phyloP scores from a whole-genome alignment of 306 rosid species.

The Cicer cuneatum region DNA sequence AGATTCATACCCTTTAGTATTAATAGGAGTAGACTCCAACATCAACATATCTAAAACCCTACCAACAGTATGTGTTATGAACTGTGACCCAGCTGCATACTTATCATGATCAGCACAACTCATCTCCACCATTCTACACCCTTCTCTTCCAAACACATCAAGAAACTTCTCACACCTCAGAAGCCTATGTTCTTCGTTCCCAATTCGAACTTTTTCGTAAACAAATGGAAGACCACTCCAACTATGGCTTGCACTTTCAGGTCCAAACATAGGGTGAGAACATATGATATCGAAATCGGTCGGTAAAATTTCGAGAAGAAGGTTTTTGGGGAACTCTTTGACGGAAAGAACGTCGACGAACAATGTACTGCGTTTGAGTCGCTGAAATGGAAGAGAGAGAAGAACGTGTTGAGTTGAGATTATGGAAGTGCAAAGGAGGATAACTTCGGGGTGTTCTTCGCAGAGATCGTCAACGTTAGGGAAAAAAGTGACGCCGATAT shows the following conservation, averaged over 20 bases:
- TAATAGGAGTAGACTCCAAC: conserved; percentile 78
- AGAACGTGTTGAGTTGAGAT: conserved; percentile 66
- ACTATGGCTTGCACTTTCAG: conserved; percentile 58
- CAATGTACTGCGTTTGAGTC: conserved; percentile 74
- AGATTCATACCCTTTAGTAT: conserved; percentile 77
- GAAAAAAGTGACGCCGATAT: conserved; percentile 65
- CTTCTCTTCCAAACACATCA: conserved; percentile 65
- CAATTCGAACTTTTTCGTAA: conserved; percentile 73
- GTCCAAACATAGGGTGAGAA: conserved; percentile 92
- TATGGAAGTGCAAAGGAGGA: conserved; percentile 73
- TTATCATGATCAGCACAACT: conserved; percentile 71
- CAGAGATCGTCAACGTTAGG: conserved; percentile 70
- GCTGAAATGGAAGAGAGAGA: conserved; percentile 63
- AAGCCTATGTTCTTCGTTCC: conserved; percentile 54
- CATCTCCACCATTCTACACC: conserved; percentile 86
- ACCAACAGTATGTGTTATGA: conserved; percentile 84
- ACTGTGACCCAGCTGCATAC: conserved; percentile 72
- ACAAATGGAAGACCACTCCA: conserved; percentile 66
- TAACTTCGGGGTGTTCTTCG: conserved; percentile 83
- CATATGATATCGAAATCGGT: conserved; percentile 67
- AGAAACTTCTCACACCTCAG: conserved; percentile 62
- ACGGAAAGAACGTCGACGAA: conserved; percentile 83
- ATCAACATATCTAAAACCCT: conserved; percentile 65
- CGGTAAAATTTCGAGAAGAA: conserved; percentile 59
- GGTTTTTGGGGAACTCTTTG: conserved; percentile 69